Evolutionary conservation across 2,329 filamentous ascomycete genomes (phyloP), one percentile per base, ranked within the genome.

Genomic region (Cladosporium sp.): DNA sequence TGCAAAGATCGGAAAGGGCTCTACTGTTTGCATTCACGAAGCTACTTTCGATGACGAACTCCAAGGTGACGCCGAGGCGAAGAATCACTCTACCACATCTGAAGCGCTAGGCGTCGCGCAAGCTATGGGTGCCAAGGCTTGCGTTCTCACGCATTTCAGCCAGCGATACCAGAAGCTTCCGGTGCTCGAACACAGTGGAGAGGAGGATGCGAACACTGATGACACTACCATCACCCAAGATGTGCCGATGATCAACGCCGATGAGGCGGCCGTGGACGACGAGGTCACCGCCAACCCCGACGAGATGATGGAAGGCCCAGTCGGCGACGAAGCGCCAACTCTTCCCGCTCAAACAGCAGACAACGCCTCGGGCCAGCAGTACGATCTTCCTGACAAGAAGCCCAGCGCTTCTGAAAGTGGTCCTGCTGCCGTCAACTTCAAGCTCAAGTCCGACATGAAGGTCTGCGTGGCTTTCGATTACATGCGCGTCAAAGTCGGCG

Each of bases 41-140:
- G 93, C 93, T 68, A 99, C 95, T 0, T 98, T 99, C 75, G 92
- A 95, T 71, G 92, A 97, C 75, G 91, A 95, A 72, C 86, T 97
- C 71, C 72, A 78, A 46, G 86, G 84, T 18, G 93, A 97, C 73
- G 95, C 95, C 4, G 75, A 85, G 31, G 91, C 90, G 61, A 99
- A 99, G 86, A 93, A 90, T 74, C 95, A 99, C 81, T 91, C 86
- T 46, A 99, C 95, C 10, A 91, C 93, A 68, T 86, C 86, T 16
- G 95, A 99, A 80, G 95, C 95, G 0, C 84, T 99, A 3, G 84
- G 82, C 53, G 85, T 98, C 3, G 94, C 90, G 1, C 83, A 85
- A 14, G 80, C 82, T 55, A 99, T 99, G 95, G 79, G 85, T 31
- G 95, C 93, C 0, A 86, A 89, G 69, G 84, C 91, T 18, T 89